Percentiles rank a stretch among this genome's conserved stretches.
phyloP scores from a whole-genome alignment of 805 yeast species.

The Candida sakaeoensis region DNA sequence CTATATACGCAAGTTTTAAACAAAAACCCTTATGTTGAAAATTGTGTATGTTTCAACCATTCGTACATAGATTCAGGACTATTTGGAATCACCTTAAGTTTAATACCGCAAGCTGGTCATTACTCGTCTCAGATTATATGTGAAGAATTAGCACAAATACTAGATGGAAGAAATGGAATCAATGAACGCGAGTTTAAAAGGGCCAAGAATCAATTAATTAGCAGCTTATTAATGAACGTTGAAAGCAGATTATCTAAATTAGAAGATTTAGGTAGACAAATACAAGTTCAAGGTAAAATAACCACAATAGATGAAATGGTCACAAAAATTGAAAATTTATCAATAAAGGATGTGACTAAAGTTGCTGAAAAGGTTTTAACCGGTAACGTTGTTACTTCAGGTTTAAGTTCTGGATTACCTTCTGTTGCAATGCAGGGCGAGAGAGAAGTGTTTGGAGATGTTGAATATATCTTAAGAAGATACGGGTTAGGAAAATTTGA shows the following conservation, averaged over 20 bases:
- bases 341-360: constrained; percentile 61
- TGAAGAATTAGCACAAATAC: constrained; percentile 32
- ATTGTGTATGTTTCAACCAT: constrained; percentile 84
- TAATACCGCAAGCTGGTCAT: constrained; percentile 83
- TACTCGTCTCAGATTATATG: constrained; percentile 77
- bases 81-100: constrained; percentile 82
- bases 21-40: constrained; percentile 87
- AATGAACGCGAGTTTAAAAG: constrained; percentile 72
- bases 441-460: constrained; percentile 81
- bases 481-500: constrained; percentile 66
- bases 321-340: constrained; percentile 62
- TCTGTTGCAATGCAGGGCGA: constrained; percentile 88
- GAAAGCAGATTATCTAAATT: constrained; percentile 91
- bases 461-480: constrained; percentile 55
- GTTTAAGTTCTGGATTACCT: constrained; percentile 55
- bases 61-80: constrained; percentile 87
- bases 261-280: constrained; percentile 94
- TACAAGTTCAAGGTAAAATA: constrained; percentile 75
- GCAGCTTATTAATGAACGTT: constrained; percentile 85
- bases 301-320: constrained; percentile 82
- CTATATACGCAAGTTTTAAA: constrained; percentile 88
- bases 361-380: constrained; percentile 77
- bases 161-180: constrained; percentile 50
- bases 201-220: constrained; percentile 88
- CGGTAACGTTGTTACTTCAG: constrained; percentile 52